A percentile compares a stretch with the other conserved stretches of the same genome.
These are phyloP conservation scores for Gelatoporia subvermispora DNA, from an alignment of 768 basidiomycete species.

Conservation along the genomic window DNA sequence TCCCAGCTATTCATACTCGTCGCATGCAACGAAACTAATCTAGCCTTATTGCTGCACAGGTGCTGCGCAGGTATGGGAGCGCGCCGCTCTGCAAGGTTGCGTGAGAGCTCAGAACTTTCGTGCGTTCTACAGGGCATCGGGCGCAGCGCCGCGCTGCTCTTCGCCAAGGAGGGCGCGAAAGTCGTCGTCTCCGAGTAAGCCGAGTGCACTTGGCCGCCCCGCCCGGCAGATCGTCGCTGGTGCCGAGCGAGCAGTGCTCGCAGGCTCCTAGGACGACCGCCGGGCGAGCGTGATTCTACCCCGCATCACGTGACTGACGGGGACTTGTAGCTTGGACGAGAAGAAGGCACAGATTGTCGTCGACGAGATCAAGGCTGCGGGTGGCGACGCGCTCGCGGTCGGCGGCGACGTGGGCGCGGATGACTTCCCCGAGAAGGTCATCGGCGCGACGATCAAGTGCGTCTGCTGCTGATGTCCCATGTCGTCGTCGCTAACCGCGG, in stretches of 20 bases:
- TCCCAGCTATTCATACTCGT: neutral
- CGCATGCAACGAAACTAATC: too few species aligned
- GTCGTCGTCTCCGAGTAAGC: conserved; percentile 79
- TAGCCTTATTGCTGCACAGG: conserved; percentile 34
- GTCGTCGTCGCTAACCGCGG: too few species aligned
- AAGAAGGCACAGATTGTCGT: conserved; percentile 62
- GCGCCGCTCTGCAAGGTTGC: neutral
- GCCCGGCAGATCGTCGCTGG: too few species aligned
- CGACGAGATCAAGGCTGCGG: conserved; percentile 65
- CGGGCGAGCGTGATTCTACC: too few species aligned
- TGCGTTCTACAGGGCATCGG: conserved; percentile 63
- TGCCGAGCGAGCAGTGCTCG: too few species aligned
- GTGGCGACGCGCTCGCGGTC: conserved; percentile 71
- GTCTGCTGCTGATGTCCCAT: too few species aligned
- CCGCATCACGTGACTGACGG: conserved; percentile 5
- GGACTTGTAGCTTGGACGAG: conserved; percentile 56
- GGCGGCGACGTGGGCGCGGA: conserved; percentile 79
- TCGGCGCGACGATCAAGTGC: conserved; percentile 71
- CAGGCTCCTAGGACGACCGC: too few species aligned
- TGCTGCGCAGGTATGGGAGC: conserved; percentile 60
- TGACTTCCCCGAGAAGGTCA: conserved; percentile 75
- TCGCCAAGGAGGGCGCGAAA: conserved; percentile 82
- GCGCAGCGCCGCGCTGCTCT: conserved; percentile 65
- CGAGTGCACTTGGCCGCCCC: too few species aligned
- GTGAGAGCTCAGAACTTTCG: neutral